These are phyloP conservation scores for Pyricularia sp. DNA, from an alignment of 2,329 filamentous ascomycete genomes.

Conservation along the genomic window DNA sequence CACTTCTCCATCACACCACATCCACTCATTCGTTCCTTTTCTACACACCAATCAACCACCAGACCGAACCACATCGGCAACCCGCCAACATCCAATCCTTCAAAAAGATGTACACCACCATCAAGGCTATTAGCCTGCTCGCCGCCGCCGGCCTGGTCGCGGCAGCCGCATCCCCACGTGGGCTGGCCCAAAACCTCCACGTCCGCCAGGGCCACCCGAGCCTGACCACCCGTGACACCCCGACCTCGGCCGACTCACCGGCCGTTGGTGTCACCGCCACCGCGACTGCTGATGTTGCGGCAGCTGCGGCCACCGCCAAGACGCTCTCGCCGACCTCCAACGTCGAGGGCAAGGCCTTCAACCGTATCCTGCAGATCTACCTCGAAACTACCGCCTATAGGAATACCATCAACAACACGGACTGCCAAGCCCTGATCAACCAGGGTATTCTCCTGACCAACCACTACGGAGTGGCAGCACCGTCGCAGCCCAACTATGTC, in stretches of 20 bases:
- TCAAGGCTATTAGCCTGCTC: neutral
- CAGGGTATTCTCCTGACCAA: constrained; percentile 54
- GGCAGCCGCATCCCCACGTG: neutral
- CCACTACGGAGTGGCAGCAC: constrained; percentile 58
- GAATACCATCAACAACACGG: constrained; percentile 53
- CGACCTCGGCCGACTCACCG: neutral
- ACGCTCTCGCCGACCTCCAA: constrained; percentile 51
- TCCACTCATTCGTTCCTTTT: neutral
- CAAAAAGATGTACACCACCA: neutral
- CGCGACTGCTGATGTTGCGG: constrained; percentile 36
- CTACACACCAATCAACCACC: neutral
- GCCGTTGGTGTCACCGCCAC: constrained; percentile 38
- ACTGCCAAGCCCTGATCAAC: constrained; percentile 43
- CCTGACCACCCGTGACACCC: too few relatives aligned
- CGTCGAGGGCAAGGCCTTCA: constrained; percentile 63
- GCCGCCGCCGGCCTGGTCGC: neutral
- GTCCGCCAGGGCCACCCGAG: neutral
- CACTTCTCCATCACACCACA: neutral
- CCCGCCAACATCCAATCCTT: neutral
- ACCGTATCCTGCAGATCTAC: constrained; percentile 66
- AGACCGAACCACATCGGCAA: neutral
- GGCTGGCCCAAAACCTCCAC: neutral
- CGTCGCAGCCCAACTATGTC: constrained; percentile 69
- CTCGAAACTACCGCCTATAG: constrained; percentile 68
- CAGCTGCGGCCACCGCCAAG: constrained; percentile 49